Conservation (phyloP, 179 eudicot genomes). For the Beta lomatogona region DNA sequence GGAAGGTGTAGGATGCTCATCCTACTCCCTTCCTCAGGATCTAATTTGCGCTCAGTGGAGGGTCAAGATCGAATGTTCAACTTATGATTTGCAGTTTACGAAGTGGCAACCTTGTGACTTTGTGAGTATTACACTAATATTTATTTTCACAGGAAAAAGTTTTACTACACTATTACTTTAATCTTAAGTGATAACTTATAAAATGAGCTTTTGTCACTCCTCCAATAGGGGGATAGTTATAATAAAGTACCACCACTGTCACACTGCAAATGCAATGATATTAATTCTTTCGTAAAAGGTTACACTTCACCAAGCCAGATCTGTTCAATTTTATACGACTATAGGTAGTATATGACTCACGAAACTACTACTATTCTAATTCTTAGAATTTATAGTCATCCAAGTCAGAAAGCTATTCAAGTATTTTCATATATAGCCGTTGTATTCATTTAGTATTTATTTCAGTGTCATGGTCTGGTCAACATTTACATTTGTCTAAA, state of each 20-base stretch:
- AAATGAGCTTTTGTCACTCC: background rate
- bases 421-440: background rate
- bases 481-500: background rate
- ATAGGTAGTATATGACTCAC: too few species aligned
- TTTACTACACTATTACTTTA: background rate
- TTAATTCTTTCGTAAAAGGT: too few species aligned
- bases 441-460: slow-evolving; percentile 11
- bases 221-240: background rate
- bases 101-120: slow-evolving; percentile 3
- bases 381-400: background rate
- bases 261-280: background rate
- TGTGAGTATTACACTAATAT: too few species aligned
- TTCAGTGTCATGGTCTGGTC: background rate
- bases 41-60: too few species aligned
- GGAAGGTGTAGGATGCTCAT: too few species aligned
- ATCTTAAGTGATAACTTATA: background rate
- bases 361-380: background rate
- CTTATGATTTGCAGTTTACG: slow-evolving; percentile 7
- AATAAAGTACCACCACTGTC: background rate
- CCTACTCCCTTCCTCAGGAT: too few species aligned
- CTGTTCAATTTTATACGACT: too few species aligned
- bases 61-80: background rate
- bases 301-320: too few species aligned
- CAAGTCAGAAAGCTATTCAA: background rate
- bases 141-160: background rate